Conservation (phyloP, 352 stramenopile species). For the Phytophthora aleatoria region DNA sequence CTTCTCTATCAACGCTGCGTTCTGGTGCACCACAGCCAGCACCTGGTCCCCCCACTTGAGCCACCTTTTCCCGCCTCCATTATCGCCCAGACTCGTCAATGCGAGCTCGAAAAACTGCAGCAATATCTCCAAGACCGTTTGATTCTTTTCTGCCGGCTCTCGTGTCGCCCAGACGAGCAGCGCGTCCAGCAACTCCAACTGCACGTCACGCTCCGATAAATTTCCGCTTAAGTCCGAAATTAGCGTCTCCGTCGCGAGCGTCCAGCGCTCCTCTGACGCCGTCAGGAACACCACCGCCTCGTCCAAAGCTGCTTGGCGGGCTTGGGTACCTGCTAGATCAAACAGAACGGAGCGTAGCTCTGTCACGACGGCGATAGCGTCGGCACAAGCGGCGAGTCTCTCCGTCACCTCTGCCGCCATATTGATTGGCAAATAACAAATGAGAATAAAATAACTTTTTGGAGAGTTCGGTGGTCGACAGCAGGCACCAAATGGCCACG, state of each 20-base stretch:
- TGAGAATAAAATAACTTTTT: neutral
- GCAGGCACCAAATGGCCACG: no score
- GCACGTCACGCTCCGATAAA: neutral
- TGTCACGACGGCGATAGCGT: constrained; percentile 16
- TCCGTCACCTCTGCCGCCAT: constrained; percentile 14
- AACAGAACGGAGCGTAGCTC: constrained; percentile 15
- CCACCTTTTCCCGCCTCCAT: constrained; percentile 24
- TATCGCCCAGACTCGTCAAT: constrained; percentile 14
- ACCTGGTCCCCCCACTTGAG: constrained; percentile 36
- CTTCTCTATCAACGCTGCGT: constrained; percentile 13
- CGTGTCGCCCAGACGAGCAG: constrained; percentile 18
- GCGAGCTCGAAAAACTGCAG: constrained; percentile 24
- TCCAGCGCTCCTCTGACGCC: constrained; percentile 22
- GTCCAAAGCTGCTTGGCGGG: constrained; percentile 14
- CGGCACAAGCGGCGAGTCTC: constrained; percentile 19
- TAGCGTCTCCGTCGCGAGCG: constrained; percentile 1
- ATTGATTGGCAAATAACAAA: neutral
- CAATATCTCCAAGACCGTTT: constrained; percentile 9
- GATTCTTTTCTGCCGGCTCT: constrained; percentile 1
- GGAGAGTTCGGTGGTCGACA: neutral
- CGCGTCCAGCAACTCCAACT: constrained; percentile 28
- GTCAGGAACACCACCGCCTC: constrained; percentile 27
- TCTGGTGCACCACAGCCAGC: constrained; percentile 23
- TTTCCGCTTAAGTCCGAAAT: constrained; percentile 34
- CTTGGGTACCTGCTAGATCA: constrained; percentile 8